Evolutionary conservation across 192 early-diverging fungal species (phyloP), one percentile per base, ranked within the genome.

Genomic region (Obelidium mucronatum): DNA sequence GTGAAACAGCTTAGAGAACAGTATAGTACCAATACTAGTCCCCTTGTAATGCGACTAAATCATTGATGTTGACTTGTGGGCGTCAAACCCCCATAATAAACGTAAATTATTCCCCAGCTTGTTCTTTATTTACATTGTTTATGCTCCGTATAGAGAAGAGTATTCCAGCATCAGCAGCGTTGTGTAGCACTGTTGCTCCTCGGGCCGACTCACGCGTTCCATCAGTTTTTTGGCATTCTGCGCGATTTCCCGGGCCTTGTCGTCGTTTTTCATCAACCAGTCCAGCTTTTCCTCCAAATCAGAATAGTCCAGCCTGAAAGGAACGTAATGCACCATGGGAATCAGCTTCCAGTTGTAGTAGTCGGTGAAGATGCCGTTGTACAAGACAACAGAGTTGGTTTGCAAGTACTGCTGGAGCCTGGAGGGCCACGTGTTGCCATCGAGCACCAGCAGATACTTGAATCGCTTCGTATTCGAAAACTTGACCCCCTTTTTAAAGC

Each of bases 391-490:
- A 2, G 70, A 73, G 26, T 73, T 73, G 1, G 70, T 60, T 60
- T 73, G 70, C 35, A 73, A 36, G 31, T 40, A 73, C 35, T 26
- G 11, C 55, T 60, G 53, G 19, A 60, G 31, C 17, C 70, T 35
- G 17, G 53, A 40, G 5, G 55, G 53, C 55, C 53, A 73, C 22
- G 70, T 74, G 73, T 74, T 74, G 33, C 73, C 73, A 30, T 74
- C 73, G 1, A 72, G 17, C 1, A 72, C 55, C 8, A 72, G 8
- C 22, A 77, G 67, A 37, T 77, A 78, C 54, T 78, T 78, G 68
- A 60, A 78, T 33, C 58, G 30, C 40, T 40, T 30, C 28, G 66
- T 73, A 51, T 78, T 17, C n/a, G 73, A 39, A 52, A 78, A 78
- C 22, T 5, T 26, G 31, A 78, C 76, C 19, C 34, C 6, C 34